Evolutionary conservation across 2,329 filamentous ascomycete genomes (phyloP).

Genomic region (Cytospora piceicola): DNA sequence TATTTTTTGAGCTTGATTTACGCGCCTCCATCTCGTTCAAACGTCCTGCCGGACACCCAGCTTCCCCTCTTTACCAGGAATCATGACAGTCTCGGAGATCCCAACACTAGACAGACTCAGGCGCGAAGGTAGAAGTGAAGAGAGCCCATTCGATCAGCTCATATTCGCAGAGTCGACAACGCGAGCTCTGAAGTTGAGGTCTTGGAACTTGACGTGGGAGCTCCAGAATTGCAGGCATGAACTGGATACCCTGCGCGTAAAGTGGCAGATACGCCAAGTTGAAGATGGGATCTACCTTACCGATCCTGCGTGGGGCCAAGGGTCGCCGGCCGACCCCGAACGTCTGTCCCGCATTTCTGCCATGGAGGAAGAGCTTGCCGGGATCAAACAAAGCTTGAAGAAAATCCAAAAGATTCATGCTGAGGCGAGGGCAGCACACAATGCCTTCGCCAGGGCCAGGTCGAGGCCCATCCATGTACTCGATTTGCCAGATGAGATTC

Average conservation of each 20-base stretch:
- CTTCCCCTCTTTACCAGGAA: background rate
- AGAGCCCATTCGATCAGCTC: background rate
- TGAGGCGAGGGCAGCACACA: background rate
- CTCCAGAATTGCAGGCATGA: background rate
- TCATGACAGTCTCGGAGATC: background rate
- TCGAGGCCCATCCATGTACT: background rate
- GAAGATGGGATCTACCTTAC: background rate
- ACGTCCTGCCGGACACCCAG: background rate
- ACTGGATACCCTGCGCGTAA: background rate
- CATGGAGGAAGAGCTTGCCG: slow-evolving; percentile 3
- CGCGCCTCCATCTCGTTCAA: background rate
- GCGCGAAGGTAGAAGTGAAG: background rate
- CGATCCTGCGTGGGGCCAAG: background rate
- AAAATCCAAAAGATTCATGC: slow-evolving; percentile 2
- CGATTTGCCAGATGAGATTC: background rate
- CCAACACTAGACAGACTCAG: background rate
- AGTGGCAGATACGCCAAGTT: background rate
- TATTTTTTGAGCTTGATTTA: background rate
- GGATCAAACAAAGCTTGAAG: background rate
- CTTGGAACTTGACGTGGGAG: background rate
- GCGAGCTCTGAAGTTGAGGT: background rate
- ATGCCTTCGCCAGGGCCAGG: background rate
- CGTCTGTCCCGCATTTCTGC: background rate
- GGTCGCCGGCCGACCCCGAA: background rate
- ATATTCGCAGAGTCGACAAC: slow-evolving; percentile 5